These are phyloP conservation scores for Elsinoe arachidis DNA, from an alignment of 2,329 filamentous ascomycete genomes.

Conservation along the genomic window DNA sequence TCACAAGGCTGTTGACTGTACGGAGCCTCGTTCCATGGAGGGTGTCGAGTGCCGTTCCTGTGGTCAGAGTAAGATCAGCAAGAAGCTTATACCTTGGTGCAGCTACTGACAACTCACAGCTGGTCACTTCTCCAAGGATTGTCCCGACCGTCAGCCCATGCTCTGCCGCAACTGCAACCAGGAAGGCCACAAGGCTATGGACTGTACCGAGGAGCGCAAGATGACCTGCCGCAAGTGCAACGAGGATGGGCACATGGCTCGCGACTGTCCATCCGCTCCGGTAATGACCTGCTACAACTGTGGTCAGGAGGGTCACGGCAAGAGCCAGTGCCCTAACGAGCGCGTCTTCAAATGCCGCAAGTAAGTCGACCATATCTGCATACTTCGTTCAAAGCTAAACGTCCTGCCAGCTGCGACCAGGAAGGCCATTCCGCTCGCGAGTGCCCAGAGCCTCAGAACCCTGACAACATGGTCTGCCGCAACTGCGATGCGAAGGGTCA, in stretches of 20 bases:
- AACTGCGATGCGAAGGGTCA: slow-evolving; percentile 42
- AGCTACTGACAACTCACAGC: slow-evolving; percentile 9
- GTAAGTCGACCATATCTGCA: slow-evolving; percentile 20
- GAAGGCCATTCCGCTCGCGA: slow-evolving; percentile 51
- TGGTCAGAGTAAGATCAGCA: slow-evolving; percentile 26
- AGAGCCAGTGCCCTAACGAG: slow-evolving; percentile 47
- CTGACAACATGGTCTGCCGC: slow-evolving; percentile 26
- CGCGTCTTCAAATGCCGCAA: slow-evolving; percentile 22
- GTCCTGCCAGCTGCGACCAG: slow-evolving; percentile 36
- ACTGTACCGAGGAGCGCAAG: slow-evolving; percentile 28
- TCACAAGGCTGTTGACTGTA: slow-evolving; percentile 31
- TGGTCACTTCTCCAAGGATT: slow-evolving; percentile 30
- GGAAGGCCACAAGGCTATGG: slow-evolving; percentile 25
- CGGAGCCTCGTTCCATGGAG: slow-evolving; percentile 30
- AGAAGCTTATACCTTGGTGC: neutral
- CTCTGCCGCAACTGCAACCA: slow-evolving; percentile 29
- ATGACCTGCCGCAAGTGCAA: slow-evolving; percentile 30
- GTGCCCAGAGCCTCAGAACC: slow-evolving; percentile 47
- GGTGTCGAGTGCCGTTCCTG: slow-evolving; percentile 29
- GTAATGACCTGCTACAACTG: slow-evolving; percentile 19
- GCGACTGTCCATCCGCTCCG: slow-evolving; percentile 29
- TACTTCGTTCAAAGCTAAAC: too few species aligned
- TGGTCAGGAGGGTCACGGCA: slow-evolving; percentile 36
- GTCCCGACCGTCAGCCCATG: slow-evolving; percentile 21
- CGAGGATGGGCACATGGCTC: slow-evolving; percentile 30